Evolutionary conservation across 2,329 filamentous ascomycete species (phyloP).

Genomic region (Cryphonectria radicalis): DNA sequence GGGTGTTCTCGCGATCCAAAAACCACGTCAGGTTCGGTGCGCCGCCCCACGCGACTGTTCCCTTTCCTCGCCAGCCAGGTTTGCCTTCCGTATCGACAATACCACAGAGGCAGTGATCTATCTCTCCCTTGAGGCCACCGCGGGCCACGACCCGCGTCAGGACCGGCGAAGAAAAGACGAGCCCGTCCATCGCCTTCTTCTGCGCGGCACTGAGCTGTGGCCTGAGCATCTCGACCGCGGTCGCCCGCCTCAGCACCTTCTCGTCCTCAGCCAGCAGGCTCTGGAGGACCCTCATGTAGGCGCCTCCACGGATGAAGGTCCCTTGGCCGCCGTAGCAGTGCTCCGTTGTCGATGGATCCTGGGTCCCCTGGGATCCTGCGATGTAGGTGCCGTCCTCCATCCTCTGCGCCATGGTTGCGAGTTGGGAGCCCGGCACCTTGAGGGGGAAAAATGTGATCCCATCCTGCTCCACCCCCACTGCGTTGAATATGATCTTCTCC

Average conservation of each 20-base stretch:
- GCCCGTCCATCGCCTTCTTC: slow-evolving; percentile 36
- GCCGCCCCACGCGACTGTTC: slow-evolving; percentile 52
- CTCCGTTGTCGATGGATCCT: slow-evolving; percentile 38
- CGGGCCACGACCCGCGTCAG: slow-evolving; percentile 38
- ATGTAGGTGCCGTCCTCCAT: slow-evolving; percentile 41
- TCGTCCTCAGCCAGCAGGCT: slow-evolving; percentile 54
- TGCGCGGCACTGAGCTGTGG: slow-evolving; percentile 45
- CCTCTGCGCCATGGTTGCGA: slow-evolving; percentile 45
- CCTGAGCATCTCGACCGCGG: slow-evolving; percentile 51
- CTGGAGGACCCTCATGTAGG: slow-evolving; percentile 50
- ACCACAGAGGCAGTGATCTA: slow-evolving; percentile 48
- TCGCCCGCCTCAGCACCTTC: slow-evolving; percentile 48
- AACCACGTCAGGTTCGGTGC: slow-evolving; percentile 53
- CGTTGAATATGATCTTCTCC: slow-evolving; percentile 46
- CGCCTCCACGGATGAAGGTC: slow-evolving; percentile 41
- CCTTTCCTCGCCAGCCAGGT: slow-evolving; percentile 48
- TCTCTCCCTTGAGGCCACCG: slow-evolving; percentile 32
- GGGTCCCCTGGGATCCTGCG: slow-evolving; percentile 40
- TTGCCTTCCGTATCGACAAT: slow-evolving; percentile 45
- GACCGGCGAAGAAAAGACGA: slow-evolving; percentile 38
- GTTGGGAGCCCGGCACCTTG: slow-evolving; percentile 40
- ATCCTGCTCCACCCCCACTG: slow-evolving; percentile 46
- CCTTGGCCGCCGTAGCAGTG: slow-evolving; percentile 53
- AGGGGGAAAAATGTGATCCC: slow-evolving; percentile 45
- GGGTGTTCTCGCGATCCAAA: slow-evolving; percentile 50